These are phyloP conservation scores for Diaporthe sp. DNA, from an alignment of 2,329 filamentous ascomycete genomes.

Conservation along the genomic window DNA sequence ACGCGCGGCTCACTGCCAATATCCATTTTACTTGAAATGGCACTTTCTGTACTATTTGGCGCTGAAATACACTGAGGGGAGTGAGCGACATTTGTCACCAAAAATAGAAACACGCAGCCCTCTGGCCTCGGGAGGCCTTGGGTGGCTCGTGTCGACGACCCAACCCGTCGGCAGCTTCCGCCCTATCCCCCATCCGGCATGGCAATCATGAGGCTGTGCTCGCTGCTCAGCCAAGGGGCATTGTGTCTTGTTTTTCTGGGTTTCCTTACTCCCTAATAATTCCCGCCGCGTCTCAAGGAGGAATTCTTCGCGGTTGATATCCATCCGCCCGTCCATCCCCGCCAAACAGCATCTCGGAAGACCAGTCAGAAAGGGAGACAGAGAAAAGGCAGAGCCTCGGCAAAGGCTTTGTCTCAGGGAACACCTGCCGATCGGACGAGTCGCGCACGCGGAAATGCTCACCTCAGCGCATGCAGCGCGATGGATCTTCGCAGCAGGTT, in stretches of 20 bases:
- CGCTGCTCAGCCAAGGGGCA: conserved; percentile 22
- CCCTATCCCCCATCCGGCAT: conserved; percentile 25
- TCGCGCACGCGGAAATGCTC: conserved; percentile 14
- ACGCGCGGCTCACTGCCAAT: conserved; percentile 4
- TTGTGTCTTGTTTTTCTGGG: conserved; percentile 30
- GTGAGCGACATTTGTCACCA: conserved; percentile 25
- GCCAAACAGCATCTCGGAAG: not conserved
- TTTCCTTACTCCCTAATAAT: not conserved
- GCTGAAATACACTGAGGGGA: conserved; percentile 1
- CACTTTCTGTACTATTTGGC: not conserved
- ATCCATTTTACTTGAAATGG: conserved; percentile 4
- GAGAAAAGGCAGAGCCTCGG: not conserved
- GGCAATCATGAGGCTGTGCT: conserved; percentile 20
- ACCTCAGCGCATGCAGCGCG: conserved; percentile 28
- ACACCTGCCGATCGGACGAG: conserved; percentile 3
- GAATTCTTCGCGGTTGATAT: not conserved
- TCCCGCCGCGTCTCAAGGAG: conserved; percentile 23
- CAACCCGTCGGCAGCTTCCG: conserved; percentile 25
- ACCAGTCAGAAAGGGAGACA: not conserved
- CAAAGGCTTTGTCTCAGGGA: not conserved
- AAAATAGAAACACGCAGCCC: conserved; percentile 27
- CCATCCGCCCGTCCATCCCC: not conserved
- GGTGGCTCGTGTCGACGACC: conserved; percentile 27
- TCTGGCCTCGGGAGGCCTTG: conserved; percentile 1
- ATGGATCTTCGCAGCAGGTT: conserved; percentile 18